Conservation (phyloP, 768 basidiomycete species). For the Brasilioporus rufonigricans region DNA sequence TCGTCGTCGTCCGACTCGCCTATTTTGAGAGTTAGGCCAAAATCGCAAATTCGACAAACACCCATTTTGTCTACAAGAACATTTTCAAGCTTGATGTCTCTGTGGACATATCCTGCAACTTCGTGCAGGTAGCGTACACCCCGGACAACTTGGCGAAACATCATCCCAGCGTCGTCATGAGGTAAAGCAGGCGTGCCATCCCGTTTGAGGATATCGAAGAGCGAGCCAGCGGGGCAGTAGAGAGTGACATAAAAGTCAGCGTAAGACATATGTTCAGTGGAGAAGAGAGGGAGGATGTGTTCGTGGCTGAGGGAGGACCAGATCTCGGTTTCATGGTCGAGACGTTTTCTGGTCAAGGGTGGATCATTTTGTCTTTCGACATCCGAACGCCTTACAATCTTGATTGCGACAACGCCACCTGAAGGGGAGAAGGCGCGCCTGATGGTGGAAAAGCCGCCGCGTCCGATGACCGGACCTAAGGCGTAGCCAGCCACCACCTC, state of each 20-base stretch:
- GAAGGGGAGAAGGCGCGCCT: conserved; percentile 60
- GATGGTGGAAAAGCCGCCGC: conserved; percentile 82
- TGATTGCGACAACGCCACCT: conserved; percentile 77
- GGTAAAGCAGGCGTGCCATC: conserved; percentile 65
- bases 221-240: conserved; percentile 79
- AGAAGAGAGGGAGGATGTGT: conserved; percentile 83
- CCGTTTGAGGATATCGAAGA: conserved; percentile 78
- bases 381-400: conserved; percentile 69
- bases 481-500: conserved; percentile 67
- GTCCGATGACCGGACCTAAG: conserved; percentile 72
- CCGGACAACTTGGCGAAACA: conserved; percentile 83
- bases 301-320: conserved; percentile 82
- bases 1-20: conserved; percentile 45
- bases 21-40: conserved; percentile 74
- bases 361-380: conserved; percentile 52
- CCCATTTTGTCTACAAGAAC: conserved; percentile 88
- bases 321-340: conserved; percentile 67
- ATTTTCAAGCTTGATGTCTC: conserved; percentile 97
- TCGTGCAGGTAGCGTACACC: conserved; percentile 84
- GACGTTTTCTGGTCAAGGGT: conserved; percentile 46
- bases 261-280: conserved; percentile 51
- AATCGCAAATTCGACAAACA: conserved; percentile 82
- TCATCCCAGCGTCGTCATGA: conserved; percentile 77
- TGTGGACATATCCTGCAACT: conserved; percentile 74
- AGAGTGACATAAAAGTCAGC: conserved; percentile 83